Percentiles rank a stretch among this genome's conserved stretches.
Conservation (phyloP, 305 asterid species). For the Solanum hybrid region DNA sequence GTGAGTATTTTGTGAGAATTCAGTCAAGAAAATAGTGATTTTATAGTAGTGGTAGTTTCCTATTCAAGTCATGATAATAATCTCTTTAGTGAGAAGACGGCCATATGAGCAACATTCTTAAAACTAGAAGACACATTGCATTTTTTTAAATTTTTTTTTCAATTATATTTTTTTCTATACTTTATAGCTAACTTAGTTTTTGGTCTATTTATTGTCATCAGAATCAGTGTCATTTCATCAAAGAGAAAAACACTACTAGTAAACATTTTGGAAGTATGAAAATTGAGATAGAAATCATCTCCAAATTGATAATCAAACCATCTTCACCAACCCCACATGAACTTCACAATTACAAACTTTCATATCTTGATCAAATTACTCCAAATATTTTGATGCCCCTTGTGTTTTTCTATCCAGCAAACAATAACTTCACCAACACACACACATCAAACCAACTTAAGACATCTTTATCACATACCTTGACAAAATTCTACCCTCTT, state of each 20-base stretch:
- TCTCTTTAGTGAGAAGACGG: not conserved
- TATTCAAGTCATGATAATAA: not conserved
- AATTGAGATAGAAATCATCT: slow-evolving; percentile 8
- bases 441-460: slow-evolving; percentile 1
- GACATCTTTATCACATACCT: slow-evolving; percentile 14
- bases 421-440: not conserved
- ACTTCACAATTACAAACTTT: slow-evolving; percentile 8
- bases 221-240: not conserved
- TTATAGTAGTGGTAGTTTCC: not conserved
- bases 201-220: not conserved
- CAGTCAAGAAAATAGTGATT: not conserved
- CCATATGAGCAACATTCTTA: not conserved
- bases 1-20: not conserved
- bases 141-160: not conserved
- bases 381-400: slow-evolving; percentile 11
- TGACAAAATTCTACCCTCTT: slow-evolving; percentile 25
- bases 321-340: slow-evolving; percentile 15
- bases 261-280: not conserved
- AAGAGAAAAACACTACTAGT: not conserved
- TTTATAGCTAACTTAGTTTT: not conserved
- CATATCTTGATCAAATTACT: slow-evolving; percentile 14
- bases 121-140: not conserved
- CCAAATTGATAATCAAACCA: slow-evolving; percentile 12
- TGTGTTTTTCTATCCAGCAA: not conserved
- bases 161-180: not conserved